Evolutionary conservation across 208 protist species (phyloP).

Genomic region (Leishmania guyanensis): DNA sequence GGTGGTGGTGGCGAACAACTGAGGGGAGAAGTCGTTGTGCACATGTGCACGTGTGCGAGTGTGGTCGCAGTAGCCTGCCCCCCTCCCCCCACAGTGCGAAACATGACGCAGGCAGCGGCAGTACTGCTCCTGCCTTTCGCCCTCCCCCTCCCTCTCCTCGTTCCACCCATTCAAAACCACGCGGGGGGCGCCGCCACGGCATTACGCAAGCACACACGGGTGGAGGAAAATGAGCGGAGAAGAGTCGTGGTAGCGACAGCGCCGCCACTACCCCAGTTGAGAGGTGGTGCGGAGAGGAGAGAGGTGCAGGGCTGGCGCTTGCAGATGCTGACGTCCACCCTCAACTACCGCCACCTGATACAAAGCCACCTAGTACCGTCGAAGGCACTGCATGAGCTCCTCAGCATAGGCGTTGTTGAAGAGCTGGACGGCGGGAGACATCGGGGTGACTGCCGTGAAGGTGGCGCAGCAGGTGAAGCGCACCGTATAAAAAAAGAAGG

Average conservation of each 20-base stretch:
- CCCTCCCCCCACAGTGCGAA: neutral
- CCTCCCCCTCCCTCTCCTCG: neutral
- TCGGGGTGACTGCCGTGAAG: slow-evolving; percentile 66
- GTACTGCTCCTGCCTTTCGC: neutral
- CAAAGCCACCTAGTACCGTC: slow-evolving; percentile 43
- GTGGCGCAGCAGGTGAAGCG: slow-evolving; percentile 70
- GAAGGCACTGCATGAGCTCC: slow-evolving; percentile 52
- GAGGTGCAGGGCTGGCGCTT: neutral
- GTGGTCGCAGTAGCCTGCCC: neutral
- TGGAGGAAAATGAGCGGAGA: no score
- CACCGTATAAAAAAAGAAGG: slow-evolving; percentile 59
- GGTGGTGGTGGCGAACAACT: no score
- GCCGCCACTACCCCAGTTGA: neutral
- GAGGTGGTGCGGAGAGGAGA: neutral
- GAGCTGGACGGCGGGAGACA: slow-evolving; percentile 30
- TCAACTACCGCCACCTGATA: neutral
- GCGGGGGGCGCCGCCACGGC: neutral
- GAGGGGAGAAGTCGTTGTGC: no score
- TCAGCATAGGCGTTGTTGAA: slow-evolving; percentile 55
- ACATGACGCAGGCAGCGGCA: neutral
- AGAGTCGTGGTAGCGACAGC: neutral
- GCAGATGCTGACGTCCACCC: neutral
- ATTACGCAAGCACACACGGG: neutral
- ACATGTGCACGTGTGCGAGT: neutral
- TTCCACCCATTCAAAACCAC: neutral